Evolutionary conservation across 164 flowering plant species (phyloP).

Genomic region (Vitis amurensis): DNA sequence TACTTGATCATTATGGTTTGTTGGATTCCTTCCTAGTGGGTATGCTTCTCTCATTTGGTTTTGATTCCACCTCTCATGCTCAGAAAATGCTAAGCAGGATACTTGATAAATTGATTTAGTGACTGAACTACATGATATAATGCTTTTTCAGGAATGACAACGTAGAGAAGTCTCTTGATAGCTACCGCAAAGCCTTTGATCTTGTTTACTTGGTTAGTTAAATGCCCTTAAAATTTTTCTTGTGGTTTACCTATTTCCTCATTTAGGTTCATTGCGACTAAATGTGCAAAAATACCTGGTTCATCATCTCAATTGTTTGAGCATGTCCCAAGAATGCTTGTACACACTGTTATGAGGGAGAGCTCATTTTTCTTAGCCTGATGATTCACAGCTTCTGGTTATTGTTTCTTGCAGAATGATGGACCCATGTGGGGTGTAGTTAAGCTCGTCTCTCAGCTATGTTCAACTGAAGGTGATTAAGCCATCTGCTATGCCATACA

Average conservation of each 20-base stretch:
- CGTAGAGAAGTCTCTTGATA: slow-evolving; percentile 58
- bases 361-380: too few relatives aligned
- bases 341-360: too few relatives aligned
- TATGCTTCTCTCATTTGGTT: background rate
- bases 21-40: background rate
- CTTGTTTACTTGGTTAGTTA: slow-evolving; percentile 72
- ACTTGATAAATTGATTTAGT: background rate
- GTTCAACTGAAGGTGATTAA: slow-evolving; percentile 13
- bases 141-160: slow-evolving; percentile 73
- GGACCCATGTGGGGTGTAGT: slow-evolving; percentile 80
- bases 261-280: background rate
- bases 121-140: background rate
- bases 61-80: background rate
- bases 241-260: background rate
- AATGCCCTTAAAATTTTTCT: background rate
- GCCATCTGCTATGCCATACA: background rate
- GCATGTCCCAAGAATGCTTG: too few relatives aligned
- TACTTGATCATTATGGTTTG: too few relatives aligned
- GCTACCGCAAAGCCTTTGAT: slow-evolving; percentile 71
- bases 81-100: background rate
- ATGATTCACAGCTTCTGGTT: background rate
- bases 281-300: too few relatives aligned
- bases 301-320: too few relatives aligned
- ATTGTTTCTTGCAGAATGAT: slow-evolving; percentile 64
- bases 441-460: slow-evolving; percentile 59